These are phyloP conservation scores for Physcomitrium patens DNA, from an alignment of 225 moss, liverwort and hornwort species.

Conservation along the genomic window DNA sequence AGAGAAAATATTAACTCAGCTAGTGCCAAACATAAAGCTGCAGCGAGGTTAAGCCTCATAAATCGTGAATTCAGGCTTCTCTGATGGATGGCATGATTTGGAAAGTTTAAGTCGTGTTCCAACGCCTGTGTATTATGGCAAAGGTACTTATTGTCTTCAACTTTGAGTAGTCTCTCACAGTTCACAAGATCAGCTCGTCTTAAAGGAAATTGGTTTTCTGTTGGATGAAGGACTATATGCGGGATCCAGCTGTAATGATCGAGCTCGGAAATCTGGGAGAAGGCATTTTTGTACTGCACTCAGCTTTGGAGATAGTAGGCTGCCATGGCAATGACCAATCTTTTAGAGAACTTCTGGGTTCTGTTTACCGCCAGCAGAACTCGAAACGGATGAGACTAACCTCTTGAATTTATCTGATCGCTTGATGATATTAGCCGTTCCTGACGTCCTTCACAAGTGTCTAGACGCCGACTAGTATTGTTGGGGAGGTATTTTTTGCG, in stretches of 20 bases:
- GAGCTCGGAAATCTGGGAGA: constrained; percentile 38
- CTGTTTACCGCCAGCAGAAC: constrained; percentile 27
- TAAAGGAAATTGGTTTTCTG: not conserved
- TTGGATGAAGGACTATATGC: constrained; percentile 57
- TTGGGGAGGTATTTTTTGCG: too few species aligned
- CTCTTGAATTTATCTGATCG: not conserved
- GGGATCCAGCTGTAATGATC: constrained; percentile 47
- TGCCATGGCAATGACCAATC: constrained; percentile 26
- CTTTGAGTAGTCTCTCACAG: not conserved
- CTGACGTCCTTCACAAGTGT: not conserved
- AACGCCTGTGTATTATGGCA: constrained; percentile 2
- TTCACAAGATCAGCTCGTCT: not conserved
- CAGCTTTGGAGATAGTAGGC: constrained; percentile 48
- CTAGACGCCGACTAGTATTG: too few species aligned
- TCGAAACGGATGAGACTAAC: not conserved
- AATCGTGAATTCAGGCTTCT: not conserved
- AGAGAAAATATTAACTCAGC: not conserved
- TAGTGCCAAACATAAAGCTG: not conserved
- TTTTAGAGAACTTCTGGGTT: constrained; percentile 35
- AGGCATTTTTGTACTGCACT: constrained; percentile 51
- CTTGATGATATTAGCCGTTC: not conserved
- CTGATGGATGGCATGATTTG: not conserved
- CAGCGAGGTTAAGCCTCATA: not conserved
- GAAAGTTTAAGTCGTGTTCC: not conserved
- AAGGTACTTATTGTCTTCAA: not conserved